These are phyloP conservation scores for Medicago ruthenica DNA, from an alignment of 306 rosid species.

Conservation along the genomic window DNA sequence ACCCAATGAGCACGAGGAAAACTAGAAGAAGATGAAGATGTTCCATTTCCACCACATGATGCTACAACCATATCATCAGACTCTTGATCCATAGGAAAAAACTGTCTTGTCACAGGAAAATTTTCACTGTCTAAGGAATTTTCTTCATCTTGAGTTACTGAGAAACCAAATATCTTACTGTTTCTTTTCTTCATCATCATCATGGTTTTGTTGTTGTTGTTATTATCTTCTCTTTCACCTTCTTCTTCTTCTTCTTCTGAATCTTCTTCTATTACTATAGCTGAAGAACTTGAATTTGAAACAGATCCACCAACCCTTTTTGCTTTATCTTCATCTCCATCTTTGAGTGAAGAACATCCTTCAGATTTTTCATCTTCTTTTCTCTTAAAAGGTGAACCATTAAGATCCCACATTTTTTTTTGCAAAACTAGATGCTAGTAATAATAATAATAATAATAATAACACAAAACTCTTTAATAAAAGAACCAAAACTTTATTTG, in stretches of 20 bases:
- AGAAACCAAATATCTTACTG: slow-evolving; percentile 70
- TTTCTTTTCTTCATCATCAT: slow-evolving; percentile 38
- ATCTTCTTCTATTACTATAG: slow-evolving; percentile 73
- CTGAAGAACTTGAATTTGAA: slow-evolving; percentile 91
- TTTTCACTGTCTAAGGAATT: slow-evolving; percentile 50
- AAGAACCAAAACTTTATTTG: slow-evolving; percentile 31
- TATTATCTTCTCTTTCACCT: too few species aligned
- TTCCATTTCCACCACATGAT: slow-evolving; percentile 18
- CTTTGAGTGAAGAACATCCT: slow-evolving; percentile 58
- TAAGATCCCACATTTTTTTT: slow-evolving; percentile 96
- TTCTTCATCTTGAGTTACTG: slow-evolving; percentile 48
- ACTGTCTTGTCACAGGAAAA: slow-evolving; percentile 70
- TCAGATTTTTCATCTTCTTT: slow-evolving; percentile 59
- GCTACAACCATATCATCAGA: slow-evolving; percentile 41
- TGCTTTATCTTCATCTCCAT: slow-evolving; percentile 73
- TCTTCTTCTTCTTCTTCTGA: slow-evolving; percentile 60
- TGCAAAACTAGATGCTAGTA: background rate
- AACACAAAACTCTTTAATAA: slow-evolving; percentile 8
- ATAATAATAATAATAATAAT: too few species aligned
- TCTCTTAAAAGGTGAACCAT: slow-evolving; percentile 77
- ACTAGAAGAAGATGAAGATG: background rate
- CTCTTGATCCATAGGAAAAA: slow-evolving; percentile 79
- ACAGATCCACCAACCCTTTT: slow-evolving; percentile 89
- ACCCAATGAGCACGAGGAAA: slow-evolving; percentile 95
- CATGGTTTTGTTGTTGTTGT: slow-evolving; percentile 4